Evolutionary conservation across 768 basidiomycete species (phyloP).

Genomic region (Mycena galopus): DNA sequence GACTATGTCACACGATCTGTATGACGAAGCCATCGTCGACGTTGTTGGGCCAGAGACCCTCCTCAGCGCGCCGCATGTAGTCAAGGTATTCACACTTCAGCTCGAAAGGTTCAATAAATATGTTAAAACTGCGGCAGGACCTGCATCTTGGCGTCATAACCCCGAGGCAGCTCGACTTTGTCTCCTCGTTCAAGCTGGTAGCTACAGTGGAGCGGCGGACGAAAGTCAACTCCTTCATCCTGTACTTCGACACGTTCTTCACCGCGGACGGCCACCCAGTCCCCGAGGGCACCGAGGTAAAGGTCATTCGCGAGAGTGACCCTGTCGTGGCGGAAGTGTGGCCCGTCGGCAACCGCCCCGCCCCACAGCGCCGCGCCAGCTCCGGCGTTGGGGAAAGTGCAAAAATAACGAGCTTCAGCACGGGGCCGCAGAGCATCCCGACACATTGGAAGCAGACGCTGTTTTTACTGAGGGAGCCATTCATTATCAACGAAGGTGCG

Average conservation of each 20-base stretch:
- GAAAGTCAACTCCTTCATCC: constrained; percentile 83
- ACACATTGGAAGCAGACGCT: constrained; percentile 99
- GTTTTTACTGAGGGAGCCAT: constrained; percentile 86
- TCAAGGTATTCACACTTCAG: constrained; percentile 67
- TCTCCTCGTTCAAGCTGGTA: constrained; percentile 81
- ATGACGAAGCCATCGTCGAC: constrained; percentile 88
- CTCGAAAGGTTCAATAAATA: background rate
- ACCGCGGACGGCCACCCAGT: constrained; percentile 66
- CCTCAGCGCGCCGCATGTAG: constrained; percentile 68
- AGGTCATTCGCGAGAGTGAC: constrained; percentile 68
- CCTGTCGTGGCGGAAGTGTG: constrained; percentile 82
- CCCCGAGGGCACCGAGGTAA: constrained; percentile 64
- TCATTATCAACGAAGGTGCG: constrained; percentile 81
- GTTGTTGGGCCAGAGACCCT: constrained; percentile 76
- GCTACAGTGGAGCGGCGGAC: constrained; percentile 70
- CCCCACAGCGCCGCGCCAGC: constrained; percentile 72
- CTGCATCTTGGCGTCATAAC: constrained; percentile 77
- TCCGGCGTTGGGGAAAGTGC: constrained; percentile 55
- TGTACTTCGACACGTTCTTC: constrained; percentile 98
- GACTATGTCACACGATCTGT: constrained; percentile 81
- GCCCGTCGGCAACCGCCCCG: constrained; percentile 79
- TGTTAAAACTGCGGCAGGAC: constrained; percentile 64
- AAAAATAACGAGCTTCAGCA: constrained; percentile 83
- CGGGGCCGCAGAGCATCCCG: constrained; percentile 86
- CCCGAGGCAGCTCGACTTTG: constrained; percentile 82